Conservation (phyloP, 140 eudicot species). For the Flaveria floridana region DNA sequence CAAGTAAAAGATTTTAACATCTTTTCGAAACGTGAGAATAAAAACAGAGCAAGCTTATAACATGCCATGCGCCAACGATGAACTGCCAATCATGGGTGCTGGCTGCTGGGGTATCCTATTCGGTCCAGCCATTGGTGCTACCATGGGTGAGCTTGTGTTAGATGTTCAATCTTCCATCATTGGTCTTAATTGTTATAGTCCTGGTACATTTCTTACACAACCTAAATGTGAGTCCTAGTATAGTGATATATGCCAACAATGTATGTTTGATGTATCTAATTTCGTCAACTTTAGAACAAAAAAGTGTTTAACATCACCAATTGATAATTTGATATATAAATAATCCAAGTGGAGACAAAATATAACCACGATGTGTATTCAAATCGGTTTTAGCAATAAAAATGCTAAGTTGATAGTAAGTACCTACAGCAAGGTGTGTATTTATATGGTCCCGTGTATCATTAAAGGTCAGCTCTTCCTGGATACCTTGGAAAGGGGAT, state of each 20-base stretch:
- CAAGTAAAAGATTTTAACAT: no score
- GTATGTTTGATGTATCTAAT: neutral
- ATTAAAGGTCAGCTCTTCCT: conserved; percentile 77
- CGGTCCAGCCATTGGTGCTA: neutral
- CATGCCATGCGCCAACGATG: conserved; percentile 73
- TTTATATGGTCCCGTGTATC: conserved; percentile 1
- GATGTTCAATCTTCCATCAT: neutral
- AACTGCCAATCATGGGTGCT: neutral
- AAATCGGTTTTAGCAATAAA: conserved; percentile 16
- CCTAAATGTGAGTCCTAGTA: neutral
- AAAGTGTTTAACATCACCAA: conserved; percentile 22
- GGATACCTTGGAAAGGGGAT: conserved; percentile 93
- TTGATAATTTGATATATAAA: no score
- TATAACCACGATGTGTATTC: conserved; percentile 16
- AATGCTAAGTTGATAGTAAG: neutral
- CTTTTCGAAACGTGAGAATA: conserved; percentile 20
- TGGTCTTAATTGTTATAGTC: neutral
- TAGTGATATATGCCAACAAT: neutral
- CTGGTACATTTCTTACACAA: neutral
- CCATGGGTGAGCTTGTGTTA: neutral
- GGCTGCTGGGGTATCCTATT: conserved; percentile 12
- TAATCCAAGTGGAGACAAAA: conserved; percentile 26
- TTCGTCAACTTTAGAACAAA: neutral
- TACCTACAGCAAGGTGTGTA: conserved; percentile 17
- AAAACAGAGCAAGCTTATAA: conserved; percentile 73